Percentiles rank a stretch among this genome's conserved stretches.
Evolutionary conservation across 108 stramenopile species (phyloP).

Genomic region (Fragilaria crotonensis): DNA sequence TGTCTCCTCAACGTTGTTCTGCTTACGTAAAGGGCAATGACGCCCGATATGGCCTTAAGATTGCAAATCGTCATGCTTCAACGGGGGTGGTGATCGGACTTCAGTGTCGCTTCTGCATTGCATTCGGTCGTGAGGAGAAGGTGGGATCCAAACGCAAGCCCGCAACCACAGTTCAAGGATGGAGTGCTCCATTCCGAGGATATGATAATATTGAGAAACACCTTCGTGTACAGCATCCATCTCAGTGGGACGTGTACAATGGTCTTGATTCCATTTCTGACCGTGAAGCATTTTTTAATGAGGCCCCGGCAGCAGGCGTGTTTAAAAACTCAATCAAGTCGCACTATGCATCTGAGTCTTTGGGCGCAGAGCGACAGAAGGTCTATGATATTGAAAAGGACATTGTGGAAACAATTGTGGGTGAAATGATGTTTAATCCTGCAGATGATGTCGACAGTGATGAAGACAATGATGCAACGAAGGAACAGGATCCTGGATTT

Average conservation of each 20-base stretch:
- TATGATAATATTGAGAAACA: neutral
- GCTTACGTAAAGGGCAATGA: neutral
- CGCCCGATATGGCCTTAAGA: neutral
- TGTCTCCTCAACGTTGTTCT: neutral
- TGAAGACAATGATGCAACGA: neutral
- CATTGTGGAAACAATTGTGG: neutral
- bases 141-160: neutral
- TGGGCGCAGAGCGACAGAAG: neutral
- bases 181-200: neutral
- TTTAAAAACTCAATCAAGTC: neutral
- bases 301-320: neutral
- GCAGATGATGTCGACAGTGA: neutral
- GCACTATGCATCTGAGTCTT: neutral
- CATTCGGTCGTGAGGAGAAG: neutral
- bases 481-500: neutral
- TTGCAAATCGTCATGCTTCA: neutral
- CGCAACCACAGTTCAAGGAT: neutral
- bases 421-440: neutral
- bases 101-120: neutral
- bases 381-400: neutral
- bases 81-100: neutral
- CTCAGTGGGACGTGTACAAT: neutral
- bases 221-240: neutral
- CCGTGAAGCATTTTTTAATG: neutral
- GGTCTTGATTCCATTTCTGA: neutral